Base-by-base conservation (phyloP, 2,329 filamentous ascomycete genomes). In the Pseudogymnoascus destructans region DNA sequence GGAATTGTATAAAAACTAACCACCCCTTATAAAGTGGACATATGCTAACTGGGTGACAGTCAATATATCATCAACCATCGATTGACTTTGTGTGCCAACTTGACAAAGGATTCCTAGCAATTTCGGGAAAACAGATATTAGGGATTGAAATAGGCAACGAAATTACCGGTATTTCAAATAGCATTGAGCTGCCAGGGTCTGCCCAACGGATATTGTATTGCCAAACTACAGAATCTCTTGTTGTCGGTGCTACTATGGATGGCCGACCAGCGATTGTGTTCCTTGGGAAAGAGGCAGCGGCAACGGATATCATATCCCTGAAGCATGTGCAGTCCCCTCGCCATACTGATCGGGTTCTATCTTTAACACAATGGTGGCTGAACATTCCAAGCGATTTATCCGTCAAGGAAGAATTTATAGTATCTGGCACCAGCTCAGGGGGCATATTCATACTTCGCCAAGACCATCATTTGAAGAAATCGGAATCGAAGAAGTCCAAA, bases 221-320 rank as follows among this genome's bases (percentile, higher is more conserved):
- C 1, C 72, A 75, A 33, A 69, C 69, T 6, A 73, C 82, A 54
- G 73, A 77, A 13, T 36, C 79, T 73, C 61, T 72, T 80, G 25
- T 85, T 36, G 78, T 80, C n/a, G 79, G 75, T 0, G 71, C 79
- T 15, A 69, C 71, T 8, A 64, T 71, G 8, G 69, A 73, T 3
- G 69, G 73, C 3, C 70, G 69, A 25, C 72, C 79, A 7, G 78
- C 75, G 1, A 66, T 85, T 23, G 70, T 74, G 21, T 84, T 85
- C 59, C 67, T 85, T 27, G 78, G 25, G 25, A 32, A 17, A 52
- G 46, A 30, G 15, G 46, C n/a, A 17, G n/a, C 25, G 5, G 46
- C n/a, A 27, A 52, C 15, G 8, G 46, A 52, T 27, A 15, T 52
- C n/a, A 52, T 52, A 52, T 30, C 46, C 10, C 46, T 52, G 46